Conservation (phyloP, 805 yeast genomes). For the Kuraishia molischiana region DNA sequence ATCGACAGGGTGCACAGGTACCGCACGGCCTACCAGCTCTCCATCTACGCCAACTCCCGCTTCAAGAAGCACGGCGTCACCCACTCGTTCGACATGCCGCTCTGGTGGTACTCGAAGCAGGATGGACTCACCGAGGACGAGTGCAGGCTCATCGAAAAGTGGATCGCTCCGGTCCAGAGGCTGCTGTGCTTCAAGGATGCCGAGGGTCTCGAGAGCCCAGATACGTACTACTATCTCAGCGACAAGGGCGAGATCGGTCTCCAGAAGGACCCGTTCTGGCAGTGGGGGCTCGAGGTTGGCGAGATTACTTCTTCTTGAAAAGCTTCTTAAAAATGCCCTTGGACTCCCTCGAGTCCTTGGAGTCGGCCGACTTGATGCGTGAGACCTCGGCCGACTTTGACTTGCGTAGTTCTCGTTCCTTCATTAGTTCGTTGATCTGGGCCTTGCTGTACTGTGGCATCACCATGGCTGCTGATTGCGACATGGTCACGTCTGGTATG, state of each 20-base stretch:
- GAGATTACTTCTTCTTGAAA: not conserved
- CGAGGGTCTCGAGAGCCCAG: not conserved
- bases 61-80: slow-evolving; percentile 19
- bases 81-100: slow-evolving; percentile 23
- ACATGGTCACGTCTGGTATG: not conserved
- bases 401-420: not conserved
- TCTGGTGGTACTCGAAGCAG: slow-evolving; percentile 23
- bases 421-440: not conserved
- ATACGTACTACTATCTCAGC: not conserved
- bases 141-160: slow-evolving; percentile 10
- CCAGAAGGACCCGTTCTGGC: not conserved
- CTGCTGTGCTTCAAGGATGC: not conserved
- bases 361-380: not conserved
- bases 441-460: not conserved
- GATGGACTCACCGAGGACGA: slow-evolving; percentile 20
- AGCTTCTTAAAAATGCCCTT: not conserved
- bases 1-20: slow-evolving; percentile 19
- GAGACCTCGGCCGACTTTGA: not conserved
- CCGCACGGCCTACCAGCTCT: slow-evolving; percentile 19
- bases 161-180: slow-evolving; percentile 7
- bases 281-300: not conserved
- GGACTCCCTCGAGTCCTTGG: not conserved
- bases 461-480: not conserved
- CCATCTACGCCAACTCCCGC: slow-evolving; percentile 12
- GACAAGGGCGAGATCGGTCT: not conserved